A percentile compares a stretch with the other conserved stretches of the same genome.
Conservation (phyloP, 1,139 yeast species). For the Yamadazyma spencermartinsiae region DNA sequence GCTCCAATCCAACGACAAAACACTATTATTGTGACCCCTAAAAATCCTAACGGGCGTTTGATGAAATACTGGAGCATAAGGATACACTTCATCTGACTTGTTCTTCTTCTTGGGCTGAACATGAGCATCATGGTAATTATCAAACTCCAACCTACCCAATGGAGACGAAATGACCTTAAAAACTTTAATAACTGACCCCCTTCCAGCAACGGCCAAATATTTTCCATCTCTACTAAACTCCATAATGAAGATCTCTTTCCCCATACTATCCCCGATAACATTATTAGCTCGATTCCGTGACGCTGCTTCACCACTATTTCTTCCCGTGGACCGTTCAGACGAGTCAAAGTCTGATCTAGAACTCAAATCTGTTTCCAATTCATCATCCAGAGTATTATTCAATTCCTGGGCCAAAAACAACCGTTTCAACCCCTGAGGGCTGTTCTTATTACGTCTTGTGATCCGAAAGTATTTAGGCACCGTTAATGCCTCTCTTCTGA, state of each 20-base stretch:
- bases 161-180: constrained; percentile 83
- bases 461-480: constrained; percentile 58
- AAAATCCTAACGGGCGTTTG: constrained; percentile 63
- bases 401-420: constrained; percentile 83
- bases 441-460: constrained; percentile 42
- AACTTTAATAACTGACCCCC: constrained; percentile 63
- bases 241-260: constrained; percentile 66
- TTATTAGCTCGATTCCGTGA: constrained; percentile 5
- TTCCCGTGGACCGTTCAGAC: constrained; percentile 5
- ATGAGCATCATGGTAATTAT: constrained; percentile 19
- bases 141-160: constrained; percentile 52
- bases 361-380: constrained; percentile 2
- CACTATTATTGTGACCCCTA: constrained; percentile 67
- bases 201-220: constrained; percentile 81
- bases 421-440: constrained; percentile 50
- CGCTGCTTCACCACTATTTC: constrained; percentile 9
- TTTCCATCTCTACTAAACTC: constrained; percentile 79
- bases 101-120: constrained; percentile 12
- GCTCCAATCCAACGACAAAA: constrained; percentile 83
- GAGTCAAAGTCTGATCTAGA: constrained; percentile 2
- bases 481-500: constrained; percentile 38
- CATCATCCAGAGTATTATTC: constrained; percentile 20
- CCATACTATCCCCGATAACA: constrained; percentile 11
- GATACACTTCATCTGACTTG: constrained; percentile 20
- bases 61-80: constrained; percentile 78